Percentiles rank a stretch among this genome's conserved stretches.
phyloP scores from a whole-genome alignment of 352 stramenopile species.

The Peronospora farinosa region DNA sequence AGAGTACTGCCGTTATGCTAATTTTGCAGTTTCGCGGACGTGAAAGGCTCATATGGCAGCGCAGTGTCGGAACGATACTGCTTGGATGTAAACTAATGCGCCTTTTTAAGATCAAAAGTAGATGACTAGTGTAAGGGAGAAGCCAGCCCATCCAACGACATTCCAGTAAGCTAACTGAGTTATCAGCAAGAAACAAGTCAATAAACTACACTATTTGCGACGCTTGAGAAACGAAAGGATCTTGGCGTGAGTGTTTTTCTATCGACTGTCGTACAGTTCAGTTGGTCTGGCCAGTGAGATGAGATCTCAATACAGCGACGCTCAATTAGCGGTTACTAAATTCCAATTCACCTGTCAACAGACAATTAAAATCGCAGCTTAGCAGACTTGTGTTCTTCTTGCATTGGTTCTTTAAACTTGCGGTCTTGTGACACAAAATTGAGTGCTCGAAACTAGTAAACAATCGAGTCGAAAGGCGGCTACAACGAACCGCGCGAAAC shows the following conservation, averaged over 20 bases:
- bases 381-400: not conserved
- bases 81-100: slow-evolving; percentile 21
- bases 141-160: slow-evolving; percentile 8
- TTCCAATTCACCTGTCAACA: slow-evolving; percentile 7
- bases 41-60: slow-evolving; percentile 16
- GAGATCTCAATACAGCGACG: slow-evolving; percentile 3
- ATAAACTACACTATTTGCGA: not conserved
- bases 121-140: not conserved
- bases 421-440: slow-evolving; percentile 14
- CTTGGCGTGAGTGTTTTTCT: slow-evolving; percentile 1
- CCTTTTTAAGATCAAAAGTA: slow-evolving; percentile 14
- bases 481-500: slow-evolving; percentile 16
- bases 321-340: slow-evolving; percentile 25
- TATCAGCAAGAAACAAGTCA: slow-evolving; percentile 1
- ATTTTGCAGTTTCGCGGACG: slow-evolving; percentile 2
- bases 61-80: slow-evolving; percentile 2
- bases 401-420: no score
- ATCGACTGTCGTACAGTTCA: slow-evolving; percentile 4
- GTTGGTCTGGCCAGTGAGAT: slow-evolving; percentile 12
- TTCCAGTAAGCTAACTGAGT: slow-evolving; percentile 14
- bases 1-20: slow-evolving; percentile 10
- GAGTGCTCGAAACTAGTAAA: slow-evolving; percentile 17
- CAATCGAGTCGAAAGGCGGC: slow-evolving; percentile 11
- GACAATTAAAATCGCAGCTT: slow-evolving; percentile 2
- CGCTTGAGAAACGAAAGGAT: slow-evolving; percentile 14